Conservation (phyloP, 2,329 filamentous ascomycete species). For the Plenodomus biglobosus region DNA sequence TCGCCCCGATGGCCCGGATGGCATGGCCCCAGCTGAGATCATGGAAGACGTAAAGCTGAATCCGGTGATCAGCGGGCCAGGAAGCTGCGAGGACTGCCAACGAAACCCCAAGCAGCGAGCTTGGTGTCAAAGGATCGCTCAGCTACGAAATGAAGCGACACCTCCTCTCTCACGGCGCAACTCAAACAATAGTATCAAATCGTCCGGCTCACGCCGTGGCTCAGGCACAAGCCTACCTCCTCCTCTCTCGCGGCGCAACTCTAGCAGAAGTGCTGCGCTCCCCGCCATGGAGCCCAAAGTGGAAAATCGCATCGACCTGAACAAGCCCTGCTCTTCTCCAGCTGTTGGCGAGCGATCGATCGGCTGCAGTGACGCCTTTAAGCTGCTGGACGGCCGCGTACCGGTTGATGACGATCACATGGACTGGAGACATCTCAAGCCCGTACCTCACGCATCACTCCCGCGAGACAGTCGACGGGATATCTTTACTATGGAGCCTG, state of each 20-base stretch:
- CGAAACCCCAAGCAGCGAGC: constrained; percentile 38
- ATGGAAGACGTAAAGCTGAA: constrained; percentile 5
- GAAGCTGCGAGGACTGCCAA: constrained; percentile 42
- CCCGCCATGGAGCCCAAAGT: constrained; percentile 33
- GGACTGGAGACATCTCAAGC: constrained; percentile 38
- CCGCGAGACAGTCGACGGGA: constrained; percentile 19
- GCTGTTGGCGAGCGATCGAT: constrained; percentile 25
- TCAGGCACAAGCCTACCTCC: constrained; percentile 13
- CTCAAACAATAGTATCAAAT: constrained; percentile 14
- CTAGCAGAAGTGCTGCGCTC: constrained; percentile 17
- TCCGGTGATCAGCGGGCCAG: constrained; percentile 24
- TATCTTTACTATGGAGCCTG: constrained; percentile 29
- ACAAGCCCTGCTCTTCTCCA: constrained; percentile 12
- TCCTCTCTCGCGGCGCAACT: constrained; percentile 21
- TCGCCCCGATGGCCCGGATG: constrained; percentile 12
- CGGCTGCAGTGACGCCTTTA: constrained; percentile 41
- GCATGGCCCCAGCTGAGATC: constrained; percentile 7
- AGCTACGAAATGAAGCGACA: constrained; percentile 23
- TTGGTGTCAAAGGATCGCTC: constrained; percentile 35
- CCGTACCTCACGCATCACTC: constrained; percentile 18
- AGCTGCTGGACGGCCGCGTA: constrained; percentile 38
- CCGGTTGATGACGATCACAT: constrained; percentile 33
- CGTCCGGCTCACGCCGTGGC: constrained; percentile 21
- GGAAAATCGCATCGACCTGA: constrained; percentile 23
- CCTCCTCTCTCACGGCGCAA: constrained; percentile 24